Percentiles rank a stretch among this genome's conserved stretches.
Conservation (phyloP, 1,284 basidiomycete genomes). For the Marasmius fiardii region DNA sequence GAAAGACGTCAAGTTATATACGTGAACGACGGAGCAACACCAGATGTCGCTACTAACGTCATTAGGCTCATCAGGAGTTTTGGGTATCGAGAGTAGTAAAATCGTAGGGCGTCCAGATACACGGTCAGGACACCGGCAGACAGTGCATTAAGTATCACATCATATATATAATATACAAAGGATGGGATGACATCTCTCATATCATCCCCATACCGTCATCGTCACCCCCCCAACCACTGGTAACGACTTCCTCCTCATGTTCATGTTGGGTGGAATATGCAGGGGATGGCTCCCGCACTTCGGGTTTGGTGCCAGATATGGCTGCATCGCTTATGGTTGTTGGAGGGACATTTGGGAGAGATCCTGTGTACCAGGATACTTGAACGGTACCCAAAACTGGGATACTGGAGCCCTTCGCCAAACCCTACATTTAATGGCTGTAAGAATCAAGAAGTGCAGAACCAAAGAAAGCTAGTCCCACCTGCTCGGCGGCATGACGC, state of each 20-base stretch:
- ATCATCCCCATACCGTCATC: conserved; percentile 66
- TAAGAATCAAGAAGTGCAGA: conserved; percentile 11
- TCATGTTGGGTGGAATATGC: conserved; percentile 28
- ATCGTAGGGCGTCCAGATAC: too few species aligned
- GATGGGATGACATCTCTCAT: conserved; percentile 21
- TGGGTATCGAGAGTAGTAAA: too few species aligned
- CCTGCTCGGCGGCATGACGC: conserved; percentile 74
- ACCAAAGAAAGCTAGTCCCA: conserved; percentile 23
- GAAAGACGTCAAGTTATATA: too few species aligned
- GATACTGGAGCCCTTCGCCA: conserved; percentile 64
- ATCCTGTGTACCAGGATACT: conserved; percentile 58
- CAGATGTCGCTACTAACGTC: too few species aligned
- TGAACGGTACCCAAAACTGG: conserved; percentile 62
- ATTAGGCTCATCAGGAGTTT: too few species aligned
- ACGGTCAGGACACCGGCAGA: too few species aligned
- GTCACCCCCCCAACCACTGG: conserved; percentile 60
- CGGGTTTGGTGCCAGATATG: conserved; percentile 9
- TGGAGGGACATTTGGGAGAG: conserved; percentile 22
- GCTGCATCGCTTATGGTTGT: conserved; percentile 13
- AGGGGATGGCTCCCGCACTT: conserved; percentile 8
- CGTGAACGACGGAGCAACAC: too few species aligned
- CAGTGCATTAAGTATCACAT: neutral
- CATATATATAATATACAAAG: conserved; percentile 4
- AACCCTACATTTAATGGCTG: conserved; percentile 38
- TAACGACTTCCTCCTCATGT: conserved; percentile 54